Conservation (phyloP, 805 yeast genomes). For the Starmerella scarabaei region DNA sequence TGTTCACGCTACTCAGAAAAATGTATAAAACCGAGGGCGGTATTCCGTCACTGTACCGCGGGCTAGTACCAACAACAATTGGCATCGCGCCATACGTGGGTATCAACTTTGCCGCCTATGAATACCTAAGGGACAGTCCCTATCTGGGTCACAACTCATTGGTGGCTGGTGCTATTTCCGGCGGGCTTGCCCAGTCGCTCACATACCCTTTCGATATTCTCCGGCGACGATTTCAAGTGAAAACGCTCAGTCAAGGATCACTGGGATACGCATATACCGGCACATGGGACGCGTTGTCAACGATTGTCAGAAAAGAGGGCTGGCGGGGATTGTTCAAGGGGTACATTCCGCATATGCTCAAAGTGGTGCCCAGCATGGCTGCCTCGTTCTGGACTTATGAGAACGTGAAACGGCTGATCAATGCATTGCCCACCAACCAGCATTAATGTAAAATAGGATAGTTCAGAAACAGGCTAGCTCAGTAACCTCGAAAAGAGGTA, state of each 20-base stretch:
- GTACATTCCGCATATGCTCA: slow-evolving; percentile 57
- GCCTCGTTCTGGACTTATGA: slow-evolving; percentile 89
- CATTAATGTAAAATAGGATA: too few relatives aligned
- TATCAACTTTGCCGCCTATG: slow-evolving; percentile 81
- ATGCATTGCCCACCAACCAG: too few relatives aligned
- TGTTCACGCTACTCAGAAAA: slow-evolving; percentile 39
- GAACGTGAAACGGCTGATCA: slow-evolving; percentile 36
- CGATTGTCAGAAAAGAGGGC: slow-evolving; percentile 66
- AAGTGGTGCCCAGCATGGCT: slow-evolving; percentile 92
- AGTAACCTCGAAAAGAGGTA: too few relatives aligned
- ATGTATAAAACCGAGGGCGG: slow-evolving; percentile 79
- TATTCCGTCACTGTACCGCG: slow-evolving; percentile 60
- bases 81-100: slow-evolving; percentile 97
- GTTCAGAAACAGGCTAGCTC: too few relatives aligned
- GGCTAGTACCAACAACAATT: slow-evolving; percentile 76
- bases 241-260: slow-evolving; percentile 50
- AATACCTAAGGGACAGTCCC: slow-evolving; percentile 47
- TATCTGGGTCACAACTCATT: slow-evolving; percentile 39
- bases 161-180: slow-evolving; percentile 69
- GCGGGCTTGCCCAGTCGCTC: slow-evolving; percentile 79
- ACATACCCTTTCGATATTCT: slow-evolving; percentile 87
- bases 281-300: slow-evolving; percentile 56
- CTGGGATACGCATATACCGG: slow-evolving; percentile 74
- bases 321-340: slow-evolving; percentile 62
- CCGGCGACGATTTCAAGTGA: slow-evolving; percentile 82